These are phyloP conservation scores for Salicornia ramosissima DNA, from an alignment of 148 eudicot genomes.

Conservation along the genomic window DNA sequence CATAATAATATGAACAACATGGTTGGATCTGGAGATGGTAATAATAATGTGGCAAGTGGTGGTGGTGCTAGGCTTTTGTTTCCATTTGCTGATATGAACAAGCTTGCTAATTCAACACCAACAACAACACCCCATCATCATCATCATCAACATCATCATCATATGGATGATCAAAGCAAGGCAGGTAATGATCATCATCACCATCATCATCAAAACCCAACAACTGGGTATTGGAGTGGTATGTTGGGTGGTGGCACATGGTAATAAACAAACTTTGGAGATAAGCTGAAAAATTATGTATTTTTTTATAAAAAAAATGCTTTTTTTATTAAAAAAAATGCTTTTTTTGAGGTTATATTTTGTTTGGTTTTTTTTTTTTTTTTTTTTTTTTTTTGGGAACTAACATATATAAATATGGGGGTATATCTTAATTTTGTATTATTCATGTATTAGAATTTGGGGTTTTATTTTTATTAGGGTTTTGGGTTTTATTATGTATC, in stretches of 20 bases:
- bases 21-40: conserved; percentile 21
- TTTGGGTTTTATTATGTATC: conserved; percentile 11
- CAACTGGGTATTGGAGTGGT: conserved; percentile 46
- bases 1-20: conserved; percentile 23
- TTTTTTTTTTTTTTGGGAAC: conserved; percentile 2
- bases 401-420: conserved; percentile 25
- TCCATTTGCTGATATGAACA: conserved; percentile 52
- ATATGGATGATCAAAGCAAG: conserved; percentile 44
- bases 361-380: conserved; percentile 16
- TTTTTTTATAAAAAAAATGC: neutral
- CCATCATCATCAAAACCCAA: conserved; percentile 25
- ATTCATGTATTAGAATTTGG: conserved; percentile 1
- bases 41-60: conserved; percentile 19
- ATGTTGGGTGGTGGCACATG: conserved; percentile 52
- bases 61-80: conserved; percentile 42
- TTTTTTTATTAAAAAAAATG: too few relatives aligned
- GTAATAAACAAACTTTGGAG: conserved; percentile 18
- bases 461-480: conserved; percentile 22
- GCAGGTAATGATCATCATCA: conserved; percentile 22
- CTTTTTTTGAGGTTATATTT: conserved; percentile 6
- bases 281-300: conserved; percentile 6
- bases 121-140: conserved; percentile 12
- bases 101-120: conserved; percentile 28
- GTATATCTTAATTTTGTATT: conserved; percentile 20
- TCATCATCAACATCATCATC: conserved; percentile 20